Evolutionary conservation across 371 early-diverging fungal species (phyloP), one percentile per base, ranked within the genome.

Genomic region (Massospora cicadina): DNA sequence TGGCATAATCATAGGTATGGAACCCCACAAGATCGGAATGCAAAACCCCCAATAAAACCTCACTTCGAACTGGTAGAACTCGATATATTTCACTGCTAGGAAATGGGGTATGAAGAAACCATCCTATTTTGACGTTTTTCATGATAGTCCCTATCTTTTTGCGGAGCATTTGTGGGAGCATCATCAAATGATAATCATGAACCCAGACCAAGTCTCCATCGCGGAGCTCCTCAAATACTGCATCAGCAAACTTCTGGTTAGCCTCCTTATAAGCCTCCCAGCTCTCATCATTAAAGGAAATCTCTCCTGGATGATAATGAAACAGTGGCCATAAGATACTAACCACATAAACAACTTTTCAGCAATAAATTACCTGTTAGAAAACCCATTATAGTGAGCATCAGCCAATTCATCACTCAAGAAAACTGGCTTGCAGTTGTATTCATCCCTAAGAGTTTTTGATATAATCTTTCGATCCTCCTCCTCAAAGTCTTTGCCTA

Each of bases 161-260:
- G 26, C 89, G 76, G 54, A 99, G 72, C 80, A 98, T 76, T 21
- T 77, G 75, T 23, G 99, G 99, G 33, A 99, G 78, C 54, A 98
- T 77, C 95, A 99, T 95, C 61, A 99, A 74, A 72, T 99, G 99
- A 76, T 99, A 99, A 75, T 99, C 99, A 65, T 99, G 99, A n/a
- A 99, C 89, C 97, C 99, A 98, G 53, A 99, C 86, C 54, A 98
- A 75, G 75, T 98, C 99, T 53, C 90, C 94, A 64, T 97, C 94
- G 67, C 89, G 70, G 1, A 89, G 81, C 63, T 86, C 79, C 30
- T 84, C 81, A 5, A 77, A 73, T 65, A 99, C 80, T 2, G 90
- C 85, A 63, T 90, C 85, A 31, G 95, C 91, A 79, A 99, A 98
- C 28, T 82, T 78, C 57, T 67, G 70, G 77, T 98, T 99, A 61